These are phyloP conservation scores for Marsdenia floribunda DNA, from an alignment of 257 asterid species.

Conservation along the genomic window DNA sequence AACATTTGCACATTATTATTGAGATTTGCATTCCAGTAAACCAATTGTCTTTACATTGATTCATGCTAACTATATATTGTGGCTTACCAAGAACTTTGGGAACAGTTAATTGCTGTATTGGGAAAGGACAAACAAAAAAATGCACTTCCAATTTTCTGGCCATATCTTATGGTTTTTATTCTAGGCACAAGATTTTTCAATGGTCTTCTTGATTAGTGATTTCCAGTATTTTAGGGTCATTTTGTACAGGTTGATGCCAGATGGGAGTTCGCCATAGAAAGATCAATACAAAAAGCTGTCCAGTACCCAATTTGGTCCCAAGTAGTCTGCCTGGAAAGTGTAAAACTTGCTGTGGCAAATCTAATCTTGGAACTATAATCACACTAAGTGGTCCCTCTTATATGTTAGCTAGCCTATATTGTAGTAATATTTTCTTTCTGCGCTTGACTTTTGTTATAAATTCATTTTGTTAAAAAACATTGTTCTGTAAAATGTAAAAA, in stretches of 20 bases:
- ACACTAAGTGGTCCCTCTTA: background rate
- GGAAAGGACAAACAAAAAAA: background rate
- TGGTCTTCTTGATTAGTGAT: background rate
- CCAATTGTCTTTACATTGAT: background rate
- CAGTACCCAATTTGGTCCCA: background rate
- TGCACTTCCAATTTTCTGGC: background rate
- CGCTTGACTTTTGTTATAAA: background rate
- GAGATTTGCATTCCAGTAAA: background rate
- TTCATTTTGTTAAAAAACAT: background rate
- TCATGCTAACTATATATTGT: background rate
- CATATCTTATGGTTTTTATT: background rate
- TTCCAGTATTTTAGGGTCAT: slow-evolving; percentile 1
- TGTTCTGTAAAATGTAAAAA: no score
- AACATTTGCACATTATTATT: background rate
- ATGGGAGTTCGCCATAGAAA: background rate
- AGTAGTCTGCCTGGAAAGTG: background rate
- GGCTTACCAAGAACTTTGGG: background rate
- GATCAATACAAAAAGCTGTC: background rate
- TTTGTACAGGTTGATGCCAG: background rate
- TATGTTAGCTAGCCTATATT: background rate
- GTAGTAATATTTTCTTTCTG: background rate
- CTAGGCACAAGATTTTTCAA: background rate
- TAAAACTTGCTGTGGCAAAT: background rate
- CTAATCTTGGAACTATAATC: background rate
- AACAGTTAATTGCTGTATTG: background rate